phyloP scores from a whole-genome alignment of 192 early-diverging fungal genomes.

The Chytriomyces confervae region DNA sequence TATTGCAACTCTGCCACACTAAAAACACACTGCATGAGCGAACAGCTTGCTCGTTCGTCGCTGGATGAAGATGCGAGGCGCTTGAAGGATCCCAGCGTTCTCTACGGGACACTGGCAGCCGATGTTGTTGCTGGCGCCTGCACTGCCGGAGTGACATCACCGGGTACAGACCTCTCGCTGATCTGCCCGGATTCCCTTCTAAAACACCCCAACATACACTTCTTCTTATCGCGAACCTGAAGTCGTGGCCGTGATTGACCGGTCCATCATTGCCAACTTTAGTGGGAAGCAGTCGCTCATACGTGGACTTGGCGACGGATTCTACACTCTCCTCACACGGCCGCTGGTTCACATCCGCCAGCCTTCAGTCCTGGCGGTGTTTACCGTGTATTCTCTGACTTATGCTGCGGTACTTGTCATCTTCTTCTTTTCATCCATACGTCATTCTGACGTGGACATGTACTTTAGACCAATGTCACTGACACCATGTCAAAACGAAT shows the following conservation, averaged over 20 bases:
- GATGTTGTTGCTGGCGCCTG: constrained; percentile 25
- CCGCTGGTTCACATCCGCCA: constrained; percentile 42
- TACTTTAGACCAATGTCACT: constrained; percentile 44
- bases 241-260: constrained; percentile 57
- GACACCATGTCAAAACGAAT: constrained; percentile 45
- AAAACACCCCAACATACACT: neutral
- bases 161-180: neutral
- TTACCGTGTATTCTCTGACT: constrained; percentile 48
- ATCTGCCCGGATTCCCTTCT: neutral
- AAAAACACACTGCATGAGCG: too few relatives aligned
- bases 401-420: constrained; percentile 40
- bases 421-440: neutral
- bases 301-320: constrained; percentile 34
- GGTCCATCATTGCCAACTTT: constrained; percentile 53
- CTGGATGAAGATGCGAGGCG: neutral
- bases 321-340: constrained; percentile 39
- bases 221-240: neutral
- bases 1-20: too few relatives aligned
- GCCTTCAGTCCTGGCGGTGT: constrained; percentile 48
- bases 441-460: neutral
- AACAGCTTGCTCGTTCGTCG: neutral
- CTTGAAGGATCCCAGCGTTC: neutral
- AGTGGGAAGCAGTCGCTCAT: constrained; percentile 46
- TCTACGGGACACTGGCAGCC: constrained; percentile 1
- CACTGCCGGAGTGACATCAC: constrained; percentile 27